Evolutionary conservation across 1,139 yeast genomes (phyloP), one percentile per base, ranked within the genome.

Genomic region (Hansenula sp.): DNA sequence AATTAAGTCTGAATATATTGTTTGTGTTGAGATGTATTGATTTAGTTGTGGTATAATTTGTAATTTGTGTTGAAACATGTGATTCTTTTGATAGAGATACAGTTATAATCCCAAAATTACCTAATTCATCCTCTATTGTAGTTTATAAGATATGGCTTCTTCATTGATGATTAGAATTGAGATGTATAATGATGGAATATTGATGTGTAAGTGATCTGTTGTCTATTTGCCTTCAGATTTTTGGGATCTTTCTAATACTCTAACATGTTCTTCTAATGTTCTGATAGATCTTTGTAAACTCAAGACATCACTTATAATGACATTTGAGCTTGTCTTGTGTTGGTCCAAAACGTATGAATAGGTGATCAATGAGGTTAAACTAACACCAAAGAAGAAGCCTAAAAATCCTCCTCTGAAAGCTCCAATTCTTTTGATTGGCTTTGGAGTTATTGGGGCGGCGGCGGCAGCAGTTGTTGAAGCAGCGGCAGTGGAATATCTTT

Each of bases 261-360:
- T 76, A 49, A 81, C 81, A 53, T 81, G 85, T 52, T 77, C 74
- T 62, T 85, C 94, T 62, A 88, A 76, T 50, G 74, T 74, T 55
- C 77, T 71, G 49, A 88, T 79, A 24, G 90, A 79, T 55, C 74
- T 76, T 54, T 84, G 87, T 60, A 88, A 77, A 28, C 82, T 70
- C 47, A 85, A 71, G 25, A 88, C 86, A 59, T 88, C 96, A 42
- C 88, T 78, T 47, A 86, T 76, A 47, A 88, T 78, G 19, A 84
- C 86, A 54, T 76, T 76, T 63, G 83, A 85, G 55, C 93, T 79
- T 47, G 75, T 69, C 59, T 84, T 81, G 73, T 85, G 86, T 63
- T 85, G 88, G 57, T 86, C 94, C 48, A 87, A 68, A 53, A 87
- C 71, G 65, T 86, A 88, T 64, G 79, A 84, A 69, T 87, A 88